These are phyloP conservation scores for Erodium texanum DNA, from an alignment of 441 rosid genomes.

Conservation along the genomic window DNA sequence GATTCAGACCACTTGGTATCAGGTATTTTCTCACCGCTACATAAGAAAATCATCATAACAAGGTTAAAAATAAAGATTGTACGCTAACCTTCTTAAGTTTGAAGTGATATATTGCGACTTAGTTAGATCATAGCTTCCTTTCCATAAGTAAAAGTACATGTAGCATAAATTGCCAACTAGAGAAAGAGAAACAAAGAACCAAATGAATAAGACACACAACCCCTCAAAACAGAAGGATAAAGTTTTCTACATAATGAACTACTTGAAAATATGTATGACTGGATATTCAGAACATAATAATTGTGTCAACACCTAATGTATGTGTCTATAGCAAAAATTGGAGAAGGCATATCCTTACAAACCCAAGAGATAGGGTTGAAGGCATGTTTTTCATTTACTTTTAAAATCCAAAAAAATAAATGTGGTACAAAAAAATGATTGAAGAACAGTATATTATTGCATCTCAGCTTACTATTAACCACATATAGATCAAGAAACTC, in stretches of 20 bases:
- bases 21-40: constrained; percentile 35
- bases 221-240: not conserved
- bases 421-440: too few relatives aligned
- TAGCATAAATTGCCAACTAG: not conserved
- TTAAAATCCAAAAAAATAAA: too few relatives aligned
- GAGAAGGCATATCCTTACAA: not conserved
- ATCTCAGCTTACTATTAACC: not conserved
- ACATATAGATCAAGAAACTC: not conserved
- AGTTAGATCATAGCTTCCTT: not conserved
- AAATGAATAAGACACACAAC: not conserved
- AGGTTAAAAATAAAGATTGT: constrained; percentile 10
- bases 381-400: too few relatives aligned
- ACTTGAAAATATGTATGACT: not conserved
- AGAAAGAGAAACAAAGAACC: not conserved
- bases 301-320: not conserved
- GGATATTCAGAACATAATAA: not conserved
- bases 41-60: constrained; percentile 15
- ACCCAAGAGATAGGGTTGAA: not conserved
- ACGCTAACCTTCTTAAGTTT: constrained; percentile 1
- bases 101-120: not conserved
- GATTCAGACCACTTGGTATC: constrained; percentile 25
- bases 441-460: not conserved
- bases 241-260: not conserved
- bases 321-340: not conserved
- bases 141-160: not conserved